phyloP scores from a whole-genome alignment of 306 rosid species.

The Vigna angularis region DNA sequence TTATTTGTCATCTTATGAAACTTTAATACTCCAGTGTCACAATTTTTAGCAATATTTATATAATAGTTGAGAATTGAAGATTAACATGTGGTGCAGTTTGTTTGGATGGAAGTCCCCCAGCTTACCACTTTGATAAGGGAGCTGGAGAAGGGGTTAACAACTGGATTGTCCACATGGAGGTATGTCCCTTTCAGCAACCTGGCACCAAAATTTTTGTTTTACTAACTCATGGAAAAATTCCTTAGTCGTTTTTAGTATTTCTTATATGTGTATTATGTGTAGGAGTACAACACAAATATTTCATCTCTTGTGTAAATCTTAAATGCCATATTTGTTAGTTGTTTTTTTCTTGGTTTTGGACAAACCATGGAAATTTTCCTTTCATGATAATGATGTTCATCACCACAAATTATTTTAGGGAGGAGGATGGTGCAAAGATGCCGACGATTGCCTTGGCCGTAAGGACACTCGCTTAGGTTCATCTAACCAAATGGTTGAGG shows the following conservation, averaged over 20 bases:
- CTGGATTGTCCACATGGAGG: conserved; percentile 90
- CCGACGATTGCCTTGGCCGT: conserved; percentile 62
- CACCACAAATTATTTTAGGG: conserved; percentile 59
- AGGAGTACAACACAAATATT: not conserved
- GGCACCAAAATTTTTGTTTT: not conserved
- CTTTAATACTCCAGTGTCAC: not conserved
- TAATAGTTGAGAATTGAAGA: conserved; percentile 26
- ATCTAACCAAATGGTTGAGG: conserved; percentile 62
- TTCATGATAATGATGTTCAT: conserved; percentile 8
- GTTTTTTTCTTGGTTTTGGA: not conserved
- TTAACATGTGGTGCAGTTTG: conserved; percentile 65
- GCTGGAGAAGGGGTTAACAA: conserved; percentile 72
- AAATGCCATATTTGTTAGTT: not conserved
- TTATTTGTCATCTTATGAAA: not conserved
- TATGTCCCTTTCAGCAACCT: conserved; percentile 48
- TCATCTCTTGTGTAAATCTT: conserved; percentile 1
- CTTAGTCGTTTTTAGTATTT: not conserved
- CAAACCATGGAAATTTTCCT: not conserved
- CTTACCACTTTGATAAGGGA: conserved; percentile 80
- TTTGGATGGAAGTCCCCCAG: conserved; percentile 97
- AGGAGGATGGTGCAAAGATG: conserved; percentile 92
- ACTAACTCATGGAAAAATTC: conserved; percentile 16
- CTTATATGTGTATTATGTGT: not conserved
- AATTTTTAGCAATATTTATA: not conserved
- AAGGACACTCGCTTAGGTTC: conserved; percentile 77